Base-by-base conservation (phyloP, 495 filamentous ascomycete genomes). In the Apodospora peruviana region DNA sequence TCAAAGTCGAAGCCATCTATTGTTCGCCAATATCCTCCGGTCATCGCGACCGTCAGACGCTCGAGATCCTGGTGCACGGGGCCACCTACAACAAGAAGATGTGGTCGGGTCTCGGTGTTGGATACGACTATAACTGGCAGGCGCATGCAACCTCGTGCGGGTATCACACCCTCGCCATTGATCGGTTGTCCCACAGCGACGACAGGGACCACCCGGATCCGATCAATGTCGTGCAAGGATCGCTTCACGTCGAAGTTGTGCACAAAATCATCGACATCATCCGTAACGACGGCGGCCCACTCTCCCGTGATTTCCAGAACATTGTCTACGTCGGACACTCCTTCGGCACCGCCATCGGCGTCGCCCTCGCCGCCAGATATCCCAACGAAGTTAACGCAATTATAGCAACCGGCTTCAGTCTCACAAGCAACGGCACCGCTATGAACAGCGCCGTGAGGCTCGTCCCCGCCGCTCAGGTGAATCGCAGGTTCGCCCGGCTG, bases 21-120 rank as follows among this genome's bases (percentile, higher is more conserved):
- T 38, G 36, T 18, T 5, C 5, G 9, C 36, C 36, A 12, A 5
- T 38, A 12, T 5, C 7, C 9, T n/a, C 16, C 8, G 36, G 36
- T 12, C 9, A 21, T 16, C 25, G 11, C 12, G 34, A 21, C 10
- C 41, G 53, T 2, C 43, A 58, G 27, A 29, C 55, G 8, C 35
- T 58, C 4, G 43, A 58, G 27, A 23, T 58, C 11, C 46, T 58
- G 11, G 41, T 58, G 2, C 47, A 58, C 23, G 55, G 55, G 10
- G 24, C 39, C 34, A 50, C 51, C 24, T 51, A 58, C 42, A 55
- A 51, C 47, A 48, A 55, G 34, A 42, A 35, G 7, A 20, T 50
- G 32, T 58, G 55, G 55, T 35, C 40, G 9, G 47, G 43, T 16
- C 27, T 40, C 29, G 40, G 34, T 17, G 39, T 25, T 16, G 25